phyloP scores from a whole-genome alignment of 495 filamentous ascomycete genomes.

The Diplogelasinospora grovesii region DNA sequence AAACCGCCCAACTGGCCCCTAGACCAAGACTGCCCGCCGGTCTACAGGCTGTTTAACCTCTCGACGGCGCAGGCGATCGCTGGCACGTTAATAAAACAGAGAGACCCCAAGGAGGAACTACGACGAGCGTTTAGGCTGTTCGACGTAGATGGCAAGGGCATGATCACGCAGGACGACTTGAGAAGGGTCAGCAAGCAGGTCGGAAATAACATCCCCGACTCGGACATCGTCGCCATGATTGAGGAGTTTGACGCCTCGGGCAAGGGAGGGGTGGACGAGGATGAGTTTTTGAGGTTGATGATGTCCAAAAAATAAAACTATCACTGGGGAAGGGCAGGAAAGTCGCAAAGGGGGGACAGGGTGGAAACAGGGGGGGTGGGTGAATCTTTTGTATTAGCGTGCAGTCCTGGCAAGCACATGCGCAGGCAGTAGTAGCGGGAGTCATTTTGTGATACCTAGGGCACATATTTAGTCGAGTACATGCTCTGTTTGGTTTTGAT shows the following conservation, averaged over 20 bases:
- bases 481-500: too few relatives aligned
- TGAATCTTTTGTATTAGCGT: too few relatives aligned
- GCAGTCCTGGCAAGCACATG: too few relatives aligned
- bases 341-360: too few relatives aligned
- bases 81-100: constrained; percentile 66
- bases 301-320: constrained; percentile 25
- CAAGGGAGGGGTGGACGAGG: constrained; percentile 78
- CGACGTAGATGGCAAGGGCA: constrained; percentile 65
- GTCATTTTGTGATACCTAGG: too few relatives aligned
- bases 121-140: constrained; percentile 87
- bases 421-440: too few relatives aligned
- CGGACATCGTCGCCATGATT: constrained; percentile 91
- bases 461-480: too few relatives aligned
- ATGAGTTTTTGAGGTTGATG: constrained; percentile 69
- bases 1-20: constrained; percentile 28
- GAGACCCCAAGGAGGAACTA: constrained; percentile 89
- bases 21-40: constrained; percentile 30
- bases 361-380: too few relatives aligned
- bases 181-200: constrained; percentile 82
- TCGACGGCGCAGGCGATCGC: constrained; percentile 66
- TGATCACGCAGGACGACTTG: constrained; percentile 81
- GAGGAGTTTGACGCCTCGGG: constrained; percentile 97
- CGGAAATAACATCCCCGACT: constrained; percentile 85
- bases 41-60: constrained; percentile 30
- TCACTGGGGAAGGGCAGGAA: too few relatives aligned